A percentile compares a stretch with the other conserved stretches of the same genome.
These are phyloP conservation scores for Phytomonas serpens DNA, from an alignment of 208 protist species.

Conservation along the genomic window DNA sequence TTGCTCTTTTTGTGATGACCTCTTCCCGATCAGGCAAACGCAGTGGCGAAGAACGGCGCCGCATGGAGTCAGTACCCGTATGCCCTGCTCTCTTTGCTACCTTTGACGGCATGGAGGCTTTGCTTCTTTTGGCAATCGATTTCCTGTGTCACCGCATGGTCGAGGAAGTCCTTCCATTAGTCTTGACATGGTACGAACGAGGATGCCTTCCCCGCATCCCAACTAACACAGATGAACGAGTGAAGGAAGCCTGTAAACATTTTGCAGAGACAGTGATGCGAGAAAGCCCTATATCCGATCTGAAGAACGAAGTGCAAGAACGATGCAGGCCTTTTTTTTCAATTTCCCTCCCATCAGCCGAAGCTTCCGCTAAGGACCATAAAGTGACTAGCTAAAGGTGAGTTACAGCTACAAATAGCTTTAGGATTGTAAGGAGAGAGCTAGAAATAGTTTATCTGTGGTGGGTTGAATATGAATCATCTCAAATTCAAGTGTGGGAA, in stretches of 20 bases:
- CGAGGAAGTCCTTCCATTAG: constrained; percentile 63
- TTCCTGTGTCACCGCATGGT: constrained; percentile 71
- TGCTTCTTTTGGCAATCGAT: constrained; percentile 42
- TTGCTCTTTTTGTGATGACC: constrained; percentile 32
- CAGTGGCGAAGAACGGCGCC: constrained; percentile 35
- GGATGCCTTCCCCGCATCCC: constrained; percentile 49
- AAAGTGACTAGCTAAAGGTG: not conserved
- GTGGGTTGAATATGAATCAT: not conserved
- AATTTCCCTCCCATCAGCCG: not conserved
- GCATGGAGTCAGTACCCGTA: constrained; percentile 41
- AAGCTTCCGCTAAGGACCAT: not conserved
- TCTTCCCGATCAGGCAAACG: constrained; percentile 19
- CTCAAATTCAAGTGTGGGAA: not conserved
- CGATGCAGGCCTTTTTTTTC: not conserved
- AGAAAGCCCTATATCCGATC: not conserved
- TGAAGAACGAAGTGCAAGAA: not conserved
- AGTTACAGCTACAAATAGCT: not conserved
- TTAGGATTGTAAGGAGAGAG: not conserved
- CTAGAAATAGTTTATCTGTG: not conserved
- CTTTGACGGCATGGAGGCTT: constrained; percentile 42
- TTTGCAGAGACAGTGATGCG: not conserved
- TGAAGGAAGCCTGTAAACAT: constrained; percentile 17
- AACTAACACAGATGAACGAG: constrained; percentile 61
- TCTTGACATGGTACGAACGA: constrained; percentile 70
- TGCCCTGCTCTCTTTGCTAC: constrained; percentile 40